Evolutionary conservation across 257 asterid species (phyloP).

Genomic region (Fraxinus excelsior): DNA sequence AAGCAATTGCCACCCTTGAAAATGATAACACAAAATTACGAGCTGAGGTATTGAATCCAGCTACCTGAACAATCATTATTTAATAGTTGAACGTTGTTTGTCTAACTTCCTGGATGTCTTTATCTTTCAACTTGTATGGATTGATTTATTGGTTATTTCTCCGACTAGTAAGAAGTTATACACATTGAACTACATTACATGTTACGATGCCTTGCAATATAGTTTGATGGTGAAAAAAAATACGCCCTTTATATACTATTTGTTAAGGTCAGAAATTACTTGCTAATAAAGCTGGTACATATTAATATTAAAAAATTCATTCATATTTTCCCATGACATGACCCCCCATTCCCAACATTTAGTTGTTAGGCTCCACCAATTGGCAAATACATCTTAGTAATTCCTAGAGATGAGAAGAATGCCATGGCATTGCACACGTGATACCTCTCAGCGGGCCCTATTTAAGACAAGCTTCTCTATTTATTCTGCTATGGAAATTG

Average conservation of each 20-base stretch:
- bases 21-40: conserved; percentile 52
- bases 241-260: conserved; percentile 4
- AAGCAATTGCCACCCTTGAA: conserved; percentile 50
- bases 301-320: background rate
- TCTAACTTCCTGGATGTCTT: no score
- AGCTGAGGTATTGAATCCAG: conserved; percentile 53
- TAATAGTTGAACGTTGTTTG: background rate
- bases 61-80: background rate
- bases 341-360: no score
- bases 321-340: background rate
- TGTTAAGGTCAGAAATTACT: conserved; percentile 10
- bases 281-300: conserved; percentile 1
- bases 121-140: no score
- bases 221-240: background rate
- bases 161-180: background rate
- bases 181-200: background rate
- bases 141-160: no score
- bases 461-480: conserved; percentile 26
- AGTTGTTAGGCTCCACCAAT: no score
- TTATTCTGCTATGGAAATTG: conserved; percentile 35
- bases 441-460: conserved; percentile 5
- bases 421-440: background rate
- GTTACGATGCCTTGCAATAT: conserved; percentile 19
- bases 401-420: background rate
- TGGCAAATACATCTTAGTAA: no score